A percentile compares a stretch with the other conserved stretches of the same genome.
These are phyloP conservation scores for Parietichytrium sp. DNA, from an alignment of 108 stramenopile genomes.

Conservation along the genomic window DNA sequence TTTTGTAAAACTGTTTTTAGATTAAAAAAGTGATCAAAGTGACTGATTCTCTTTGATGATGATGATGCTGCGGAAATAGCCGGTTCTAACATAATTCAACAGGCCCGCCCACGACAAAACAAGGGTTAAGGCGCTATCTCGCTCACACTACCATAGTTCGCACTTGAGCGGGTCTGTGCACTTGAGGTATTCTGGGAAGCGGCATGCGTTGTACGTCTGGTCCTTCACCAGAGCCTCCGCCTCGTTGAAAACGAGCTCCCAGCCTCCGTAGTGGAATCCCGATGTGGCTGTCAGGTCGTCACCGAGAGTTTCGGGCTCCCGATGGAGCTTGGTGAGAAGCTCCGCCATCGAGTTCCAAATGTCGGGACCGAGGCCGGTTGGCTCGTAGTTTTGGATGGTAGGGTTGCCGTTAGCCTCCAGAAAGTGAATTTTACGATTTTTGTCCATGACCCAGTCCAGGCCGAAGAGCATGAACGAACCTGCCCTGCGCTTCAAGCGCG, in stretches of 20 bases:
- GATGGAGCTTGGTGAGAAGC: neutral
- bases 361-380: neutral
- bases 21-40: too few species aligned
- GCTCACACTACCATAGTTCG: too few species aligned
- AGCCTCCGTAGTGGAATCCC: neutral
- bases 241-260: slow-evolving; percentile 37
- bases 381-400: neutral
- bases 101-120: too few species aligned
- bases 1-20: too few species aligned
- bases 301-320: neutral
- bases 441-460: slow-evolving; percentile 28
- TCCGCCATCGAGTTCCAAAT: slow-evolving; percentile 26
- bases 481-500: neutral
- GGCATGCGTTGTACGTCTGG: neutral
- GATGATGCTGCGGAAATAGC: too few species aligned
- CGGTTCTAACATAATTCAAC: too few species aligned
- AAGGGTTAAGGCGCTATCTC: too few species aligned
- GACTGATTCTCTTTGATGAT: too few species aligned
- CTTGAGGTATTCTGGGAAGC: too few species aligned
- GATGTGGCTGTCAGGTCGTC: neutral
- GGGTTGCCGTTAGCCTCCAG: slow-evolving; percentile 36
- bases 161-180: too few species aligned
- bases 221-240: neutral
- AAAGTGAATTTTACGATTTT: slow-evolving; percentile 18
- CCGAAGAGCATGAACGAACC: slow-evolving; percentile 32